A percentile compares a stretch with the other conserved stretches of the same genome.
Evolutionary conservation across 2,329 filamentous ascomycete species (phyloP).

Genomic region (Neonectria neomacrospora): DNA sequence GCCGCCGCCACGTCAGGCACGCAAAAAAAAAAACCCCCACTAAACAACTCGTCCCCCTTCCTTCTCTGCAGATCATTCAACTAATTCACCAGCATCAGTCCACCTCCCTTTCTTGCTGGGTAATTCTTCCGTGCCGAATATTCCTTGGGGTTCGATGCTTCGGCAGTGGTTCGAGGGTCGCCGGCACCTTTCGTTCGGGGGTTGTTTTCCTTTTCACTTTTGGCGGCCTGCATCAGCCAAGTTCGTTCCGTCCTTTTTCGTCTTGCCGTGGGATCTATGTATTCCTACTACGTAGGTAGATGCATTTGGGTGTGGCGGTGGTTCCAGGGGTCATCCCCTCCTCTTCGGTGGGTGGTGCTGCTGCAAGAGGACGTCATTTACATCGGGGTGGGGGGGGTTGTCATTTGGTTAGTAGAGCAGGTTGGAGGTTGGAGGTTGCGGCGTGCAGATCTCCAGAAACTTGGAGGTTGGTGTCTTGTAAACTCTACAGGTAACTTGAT

Average conservation of each 20-base stretch:
- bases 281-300: too few species aligned
- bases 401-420: too few species aligned
- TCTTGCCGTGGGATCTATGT: too few species aligned
- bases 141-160: background rate
- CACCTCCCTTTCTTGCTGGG: background rate
- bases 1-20: constrained; percentile 12
- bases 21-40: background rate
- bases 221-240: too few species aligned
- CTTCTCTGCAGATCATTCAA: too few species aligned
- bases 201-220: background rate
- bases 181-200: background rate
- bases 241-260: too few species aligned
- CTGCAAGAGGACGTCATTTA: constrained; percentile 5
- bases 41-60: background rate
- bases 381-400: background rate
- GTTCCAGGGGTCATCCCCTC: background rate
- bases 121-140: background rate
- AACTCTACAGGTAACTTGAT: background rate
- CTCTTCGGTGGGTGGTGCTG: background rate
- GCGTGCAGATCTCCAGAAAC: background rate
- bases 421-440: background rate
- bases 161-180: background rate
- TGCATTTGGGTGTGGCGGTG: background rate
- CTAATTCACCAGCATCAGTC: background rate
- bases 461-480: background rate